These are phyloP conservation scores for Cystobasidium slooffiae DNA, from an alignment of 1,284 basidiomycete species.

Conservation along the genomic window DNA sequence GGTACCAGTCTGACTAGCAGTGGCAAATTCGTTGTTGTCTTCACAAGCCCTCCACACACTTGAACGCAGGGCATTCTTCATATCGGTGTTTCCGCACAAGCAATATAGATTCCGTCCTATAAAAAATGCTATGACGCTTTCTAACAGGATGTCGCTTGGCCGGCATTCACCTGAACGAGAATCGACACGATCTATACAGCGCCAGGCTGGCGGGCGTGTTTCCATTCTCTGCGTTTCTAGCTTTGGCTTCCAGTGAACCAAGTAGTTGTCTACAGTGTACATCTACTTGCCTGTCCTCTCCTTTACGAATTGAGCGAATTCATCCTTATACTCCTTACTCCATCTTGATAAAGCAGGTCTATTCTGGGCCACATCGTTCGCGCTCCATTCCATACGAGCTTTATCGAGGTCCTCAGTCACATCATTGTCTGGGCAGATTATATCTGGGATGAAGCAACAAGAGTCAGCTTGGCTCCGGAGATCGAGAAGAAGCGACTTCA, in stretches of 20 bases:
- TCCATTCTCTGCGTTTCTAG: too few relatives aligned
- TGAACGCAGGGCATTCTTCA: too few relatives aligned
- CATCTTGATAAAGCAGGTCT: conserved; percentile 52
- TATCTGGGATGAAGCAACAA: conserved; percentile 45
- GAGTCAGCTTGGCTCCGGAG: background rate
- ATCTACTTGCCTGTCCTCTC: conserved; percentile 49
- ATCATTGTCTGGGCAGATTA: conserved; percentile 52
- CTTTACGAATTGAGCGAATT: conserved; percentile 51
- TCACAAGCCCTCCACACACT: background rate
- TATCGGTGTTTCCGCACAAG: background rate
- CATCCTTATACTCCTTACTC: conserved; percentile 49
- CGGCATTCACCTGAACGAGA: too few relatives aligned
- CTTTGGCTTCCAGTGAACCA: too few relatives aligned
- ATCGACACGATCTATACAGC: too few relatives aligned
- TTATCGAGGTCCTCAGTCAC: conserved; percentile 45
- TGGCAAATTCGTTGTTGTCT: conserved; percentile 9
- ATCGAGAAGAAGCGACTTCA: background rate
- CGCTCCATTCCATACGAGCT: conserved; percentile 50
- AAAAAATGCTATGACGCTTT: too few relatives aligned
- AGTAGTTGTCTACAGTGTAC: background rate
- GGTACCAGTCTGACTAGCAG: background rate
- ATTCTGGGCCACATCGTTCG: conserved; percentile 48
- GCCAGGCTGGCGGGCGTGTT: too few relatives aligned
- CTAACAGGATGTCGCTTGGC: too few relatives aligned
- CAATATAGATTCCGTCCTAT: background rate